Evolutionary conservation across 1,139 yeast species (phyloP).

Genomic region (Nakaseomyces sp.): DNA sequence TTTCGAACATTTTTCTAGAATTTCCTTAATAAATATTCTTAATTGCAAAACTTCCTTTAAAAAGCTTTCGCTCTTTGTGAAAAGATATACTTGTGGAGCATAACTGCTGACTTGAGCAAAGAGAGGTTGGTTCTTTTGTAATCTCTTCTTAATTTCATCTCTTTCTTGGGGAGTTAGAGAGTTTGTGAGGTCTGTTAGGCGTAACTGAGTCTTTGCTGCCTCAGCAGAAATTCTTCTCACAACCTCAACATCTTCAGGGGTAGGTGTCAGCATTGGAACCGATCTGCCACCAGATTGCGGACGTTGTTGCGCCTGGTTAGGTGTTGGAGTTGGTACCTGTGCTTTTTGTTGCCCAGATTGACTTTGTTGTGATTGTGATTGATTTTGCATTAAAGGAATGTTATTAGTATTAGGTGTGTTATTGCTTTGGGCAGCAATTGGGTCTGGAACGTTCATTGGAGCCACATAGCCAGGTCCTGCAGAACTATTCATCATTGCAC

Average conservation of each 20-base stretch:
- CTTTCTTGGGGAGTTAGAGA: slow-evolving; percentile 56
- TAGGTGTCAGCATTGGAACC: slow-evolving; percentile 18
- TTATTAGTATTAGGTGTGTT: slow-evolving; percentile 1
- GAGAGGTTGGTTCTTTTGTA: slow-evolving; percentile 52
- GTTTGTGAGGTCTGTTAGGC: slow-evolving; percentile 56
- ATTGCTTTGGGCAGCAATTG: neutral
- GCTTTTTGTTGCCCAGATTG: slow-evolving; percentile 1
- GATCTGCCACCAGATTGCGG: slow-evolving; percentile 13
- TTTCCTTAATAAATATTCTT: slow-evolving; percentile 70
- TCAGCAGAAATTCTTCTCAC: slow-evolving; percentile 60
- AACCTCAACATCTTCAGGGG: slow-evolving; percentile 44
- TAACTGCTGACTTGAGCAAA: slow-evolving; percentile 65
- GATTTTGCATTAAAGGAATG: slow-evolving; percentile 3
- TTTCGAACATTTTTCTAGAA: slow-evolving; percentile 54
- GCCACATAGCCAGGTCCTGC: slow-evolving; percentile 2
- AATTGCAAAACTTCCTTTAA: slow-evolving; percentile 69
- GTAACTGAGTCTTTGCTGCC: slow-evolving; percentile 57
- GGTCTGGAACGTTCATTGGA: slow-evolving; percentile 1
- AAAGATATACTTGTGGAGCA: slow-evolving; percentile 65
- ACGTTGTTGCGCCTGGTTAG: slow-evolving; percentile 14
- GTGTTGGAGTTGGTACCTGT: slow-evolving; percentile 9
- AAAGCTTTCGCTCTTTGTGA: slow-evolving; percentile 66
- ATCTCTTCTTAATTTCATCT: slow-evolving; percentile 48
- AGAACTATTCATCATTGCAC: slow-evolving; percentile 3
- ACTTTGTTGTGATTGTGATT: slow-evolving; percentile 10